These are phyloP conservation scores for Acanthamoeba castellanii DNA, from an alignment of 208 protist genomes.

Conservation along the genomic window DNA sequence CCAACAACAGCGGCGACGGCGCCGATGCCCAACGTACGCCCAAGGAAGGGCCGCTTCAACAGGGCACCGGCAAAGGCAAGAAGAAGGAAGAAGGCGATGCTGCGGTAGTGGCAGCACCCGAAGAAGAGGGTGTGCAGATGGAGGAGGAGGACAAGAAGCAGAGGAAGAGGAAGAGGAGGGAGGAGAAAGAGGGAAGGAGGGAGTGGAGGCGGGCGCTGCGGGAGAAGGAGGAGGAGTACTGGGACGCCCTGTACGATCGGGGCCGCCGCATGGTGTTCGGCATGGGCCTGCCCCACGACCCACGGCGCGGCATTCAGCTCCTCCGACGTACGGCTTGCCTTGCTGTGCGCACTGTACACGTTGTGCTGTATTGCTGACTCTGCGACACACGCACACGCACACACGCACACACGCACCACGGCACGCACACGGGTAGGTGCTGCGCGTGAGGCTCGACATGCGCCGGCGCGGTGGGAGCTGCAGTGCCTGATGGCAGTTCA, in stretches of 20 bases:
- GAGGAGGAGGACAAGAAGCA: not conserved
- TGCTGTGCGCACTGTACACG: not conserved
- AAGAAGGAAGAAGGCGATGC: not conserved
- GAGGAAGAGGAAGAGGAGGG: not conserved
- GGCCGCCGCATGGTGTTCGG: conserved; percentile 12
- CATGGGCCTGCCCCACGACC: conserved; percentile 41
- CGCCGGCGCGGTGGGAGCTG: not conserved
- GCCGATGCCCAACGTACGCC: not conserved
- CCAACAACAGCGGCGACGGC: not conserved
- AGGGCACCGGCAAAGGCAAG: not conserved
- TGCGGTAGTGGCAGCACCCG: not conserved
- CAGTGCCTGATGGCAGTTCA: not conserved
- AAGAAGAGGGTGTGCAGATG: not conserved
- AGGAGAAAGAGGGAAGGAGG: not conserved
- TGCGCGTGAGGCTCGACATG: not conserved
- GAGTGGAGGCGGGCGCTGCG: not conserved
- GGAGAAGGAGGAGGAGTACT: conserved; percentile 12
- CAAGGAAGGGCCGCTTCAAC: not conserved
- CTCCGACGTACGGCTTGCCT: not conserved
- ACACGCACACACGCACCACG: not conserved
- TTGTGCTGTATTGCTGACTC: too few relatives aligned
- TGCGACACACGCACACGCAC: not conserved
- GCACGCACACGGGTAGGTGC: too few relatives aligned
- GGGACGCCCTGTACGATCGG: conserved; percentile 9
- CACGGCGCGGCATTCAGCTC: not conserved